Evolutionary conservation across 2,329 filamentous ascomycete genomes (phyloP), one percentile per base, ranked within the genome.

Genomic region (Colletotrichum trifolii): DNA sequence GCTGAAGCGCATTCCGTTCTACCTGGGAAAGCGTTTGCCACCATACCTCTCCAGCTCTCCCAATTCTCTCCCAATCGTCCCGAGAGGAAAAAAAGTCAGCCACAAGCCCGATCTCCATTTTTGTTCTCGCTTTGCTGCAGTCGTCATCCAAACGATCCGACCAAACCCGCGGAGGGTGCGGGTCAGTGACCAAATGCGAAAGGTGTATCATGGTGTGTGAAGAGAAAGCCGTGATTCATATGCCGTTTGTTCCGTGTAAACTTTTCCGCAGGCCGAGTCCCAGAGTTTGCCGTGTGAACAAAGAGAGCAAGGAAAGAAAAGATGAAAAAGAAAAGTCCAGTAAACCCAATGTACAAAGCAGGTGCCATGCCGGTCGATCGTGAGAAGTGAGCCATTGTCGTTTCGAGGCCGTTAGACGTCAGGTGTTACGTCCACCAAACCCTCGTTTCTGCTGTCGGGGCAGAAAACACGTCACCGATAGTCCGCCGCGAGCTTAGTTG

Each of bases 401-500:
- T 52, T 33, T 45, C 62, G 52, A 62, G 49, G 52, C 52, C 52
- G 42, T 65, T 38, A 46, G 56, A 53, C n/a, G 25, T 25, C 25
- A 25, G 25, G 25, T 25, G 25, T 25, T 25, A 25, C 47, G 52
- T 62, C 50, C 52, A 38, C 57, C 33, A 64, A 59, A 64, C 42
- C 17, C 40, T 34, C 25, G 56, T 49, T 38, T 40, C 61, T 57
- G 52, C 63, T 36, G 11, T 33, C 15, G 54, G 36, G 57, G 60
- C 54, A 67, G 57, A 50, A 40, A 53, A 68, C 56, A 67, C 64
- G 57, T 67, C 67, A 57, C 67, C 60, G 60, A 65, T 64, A 50
- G 38, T 46, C 46, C 60, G 43, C 59, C 45, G 60, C 47, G 33
- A 69, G 67, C 72, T 81, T 84, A 85, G 79, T 91, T 92, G 85